These are phyloP conservation scores for Oryza officinalis DNA, from an alignment of 176 grass and related monocot species.

Conservation along the genomic window DNA sequence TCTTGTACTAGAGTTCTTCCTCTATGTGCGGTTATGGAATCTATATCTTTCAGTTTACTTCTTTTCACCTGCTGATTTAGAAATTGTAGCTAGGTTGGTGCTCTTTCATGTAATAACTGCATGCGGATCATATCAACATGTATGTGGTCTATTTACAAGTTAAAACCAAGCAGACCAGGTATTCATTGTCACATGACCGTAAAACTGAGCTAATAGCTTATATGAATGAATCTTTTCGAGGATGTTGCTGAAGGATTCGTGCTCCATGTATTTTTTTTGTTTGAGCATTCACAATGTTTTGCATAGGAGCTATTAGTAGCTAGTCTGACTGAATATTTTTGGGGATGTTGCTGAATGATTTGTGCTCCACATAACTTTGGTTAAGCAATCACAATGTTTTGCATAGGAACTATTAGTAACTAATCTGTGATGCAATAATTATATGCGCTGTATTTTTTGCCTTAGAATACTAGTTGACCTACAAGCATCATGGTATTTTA, in stretches of 20 bases:
- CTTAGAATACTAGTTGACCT: not conserved
- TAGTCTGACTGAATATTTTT: not conserved
- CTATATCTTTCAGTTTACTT: no score
- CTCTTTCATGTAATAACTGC: not conserved
- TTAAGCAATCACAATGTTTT: not conserved
- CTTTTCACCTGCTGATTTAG: not conserved
- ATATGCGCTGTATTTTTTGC: not conserved
- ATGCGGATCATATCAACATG: not conserved
- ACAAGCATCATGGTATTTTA: not conserved
- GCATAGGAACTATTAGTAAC: not conserved
- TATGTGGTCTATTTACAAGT: not conserved
- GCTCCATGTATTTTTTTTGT: not conserved
- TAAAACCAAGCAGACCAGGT: not conserved
- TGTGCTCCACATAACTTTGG: not conserved
- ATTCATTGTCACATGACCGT: not conserved
- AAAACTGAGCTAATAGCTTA: not conserved
- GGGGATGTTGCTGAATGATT: not conserved
- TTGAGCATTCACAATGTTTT: not conserved
- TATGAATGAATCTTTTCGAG: no score
- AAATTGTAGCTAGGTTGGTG: not conserved
- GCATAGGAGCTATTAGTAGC: not conserved
- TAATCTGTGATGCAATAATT: not conserved
- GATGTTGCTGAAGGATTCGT: not conserved
- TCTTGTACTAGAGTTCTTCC: not conserved
- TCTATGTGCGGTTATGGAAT: no score